Base-by-base conservation (phyloP, 2,329 filamentous ascomycete genomes). In the Neurospora sp. region DNA sequence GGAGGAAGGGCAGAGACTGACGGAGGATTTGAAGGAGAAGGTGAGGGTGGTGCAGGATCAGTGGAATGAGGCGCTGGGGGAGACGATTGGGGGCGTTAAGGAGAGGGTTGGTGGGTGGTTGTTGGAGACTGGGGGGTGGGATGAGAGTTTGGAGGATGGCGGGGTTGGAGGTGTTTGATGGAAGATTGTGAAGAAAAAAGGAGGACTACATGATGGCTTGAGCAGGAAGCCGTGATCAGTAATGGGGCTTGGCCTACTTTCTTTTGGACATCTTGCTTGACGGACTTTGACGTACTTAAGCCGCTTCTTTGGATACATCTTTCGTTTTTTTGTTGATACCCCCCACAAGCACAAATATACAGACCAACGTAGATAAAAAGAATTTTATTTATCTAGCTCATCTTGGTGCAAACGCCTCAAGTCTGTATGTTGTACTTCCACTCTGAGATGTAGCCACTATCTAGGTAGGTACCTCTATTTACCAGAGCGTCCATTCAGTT, bases 1-100 rank as follows among this genome's bases (percentile, higher is more conserved):
- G n/a, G 85, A 86, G 67, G 92, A 96, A 79, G 91, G 91, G 76
- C 82, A 83, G 41, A 82, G 87, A 69, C 80, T 97, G 76, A 97
- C 93, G 6, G 89, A 90, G 67, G 95, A 97, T 77, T 80, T 98
- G 74, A 96, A 98, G 81, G 95, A 97, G 77, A 97, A 96, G 80
- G 96, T 97, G 1, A 88, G 90, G 39, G 88, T 94, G 73, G 92
- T 98, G 40, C 93, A 97, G 80, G 91, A 93, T 69, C 93, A 97
- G 80, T 98, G 96, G 95, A 84, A 86, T 41, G 92, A 93, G 76
- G 93, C 92, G 5, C 83, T 98, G n/a, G 95, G 94, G 0, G 89
- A 89, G 72, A 88, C 89, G 69, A 85, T 98, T 74, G 87, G 87
- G 71, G 86, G 84, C 17, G 89, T 94, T 72, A 95, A 92, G 80